These are phyloP conservation scores for Heterobasidion irregulare DNA, from an alignment of 1,284 basidiomycete genomes.

Conservation along the genomic window DNA sequence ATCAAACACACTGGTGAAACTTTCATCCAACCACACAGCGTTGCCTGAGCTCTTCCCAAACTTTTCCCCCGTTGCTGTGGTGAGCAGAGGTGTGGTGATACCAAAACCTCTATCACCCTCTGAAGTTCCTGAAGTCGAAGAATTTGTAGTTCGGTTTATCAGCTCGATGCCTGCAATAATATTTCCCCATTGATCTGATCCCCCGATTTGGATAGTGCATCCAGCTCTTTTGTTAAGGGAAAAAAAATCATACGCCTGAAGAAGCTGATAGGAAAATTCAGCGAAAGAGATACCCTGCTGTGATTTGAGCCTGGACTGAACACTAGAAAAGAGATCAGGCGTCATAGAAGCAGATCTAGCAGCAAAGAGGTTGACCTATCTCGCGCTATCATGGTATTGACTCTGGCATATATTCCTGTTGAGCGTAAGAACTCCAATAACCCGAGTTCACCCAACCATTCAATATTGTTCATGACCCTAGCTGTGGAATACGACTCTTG, in stretches of 20 bases:
- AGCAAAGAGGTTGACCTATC: slow-evolving; percentile 60
- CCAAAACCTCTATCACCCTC: slow-evolving; percentile 60
- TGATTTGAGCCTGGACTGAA: slow-evolving; percentile 75
- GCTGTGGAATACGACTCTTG: background rate
- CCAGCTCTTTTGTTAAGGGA: slow-evolving; percentile 58
- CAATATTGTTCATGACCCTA: slow-evolving; percentile 73
- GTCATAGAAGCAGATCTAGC: background rate
- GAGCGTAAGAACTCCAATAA: slow-evolving; percentile 82
- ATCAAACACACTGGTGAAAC: slow-evolving; percentile 76
- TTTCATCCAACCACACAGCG: slow-evolving; percentile 82
- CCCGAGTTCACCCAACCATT: slow-evolving; percentile 72
- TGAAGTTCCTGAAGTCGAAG: slow-evolving; percentile 14
- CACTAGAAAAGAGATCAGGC: slow-evolving; percentile 38
- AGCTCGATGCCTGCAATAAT: slow-evolving; percentile 90
- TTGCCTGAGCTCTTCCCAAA: slow-evolving; percentile 98
- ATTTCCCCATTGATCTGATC: slow-evolving; percentile 99
- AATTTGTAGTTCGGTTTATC: slow-evolving; percentile 48
- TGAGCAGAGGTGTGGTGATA: slow-evolving; percentile 90
- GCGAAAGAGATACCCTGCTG: slow-evolving; percentile 89
- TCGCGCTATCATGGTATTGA: slow-evolving; percentile 86
- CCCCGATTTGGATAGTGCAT: slow-evolving; percentile 90
- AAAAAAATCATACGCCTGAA: slow-evolving; percentile 95
- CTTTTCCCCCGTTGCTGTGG: slow-evolving; percentile 86
- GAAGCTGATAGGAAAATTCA: slow-evolving; percentile 94
- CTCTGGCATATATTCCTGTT: slow-evolving; percentile 76